These are phyloP conservation scores for Colletotrichum sp. DNA, from an alignment of 2,329 filamentous ascomycete genomes.

Conservation along the genomic window DNA sequence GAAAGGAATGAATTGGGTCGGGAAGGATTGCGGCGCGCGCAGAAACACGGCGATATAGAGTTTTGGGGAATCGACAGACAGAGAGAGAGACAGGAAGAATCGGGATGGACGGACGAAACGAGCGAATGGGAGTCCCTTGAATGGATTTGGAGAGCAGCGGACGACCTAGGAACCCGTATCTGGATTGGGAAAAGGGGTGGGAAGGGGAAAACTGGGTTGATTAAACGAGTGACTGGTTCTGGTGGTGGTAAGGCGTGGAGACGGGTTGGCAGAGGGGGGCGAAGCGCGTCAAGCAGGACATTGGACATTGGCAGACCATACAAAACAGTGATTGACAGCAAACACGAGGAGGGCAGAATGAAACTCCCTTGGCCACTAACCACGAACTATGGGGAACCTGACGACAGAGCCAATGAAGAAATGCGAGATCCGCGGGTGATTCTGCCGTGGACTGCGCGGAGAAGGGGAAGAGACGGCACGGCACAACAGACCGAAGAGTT, in stretches of 20 bases:
- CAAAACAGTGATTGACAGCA: background rate
- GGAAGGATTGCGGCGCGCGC: background rate
- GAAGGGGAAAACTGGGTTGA: slow-evolving; percentile 4
- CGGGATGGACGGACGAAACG: slow-evolving; percentile 1
- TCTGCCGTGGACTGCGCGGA: background rate
- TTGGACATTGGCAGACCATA: background rate
- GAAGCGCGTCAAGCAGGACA: background rate
- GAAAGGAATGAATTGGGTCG: slow-evolving; percentile 14
- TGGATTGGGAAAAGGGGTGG: slow-evolving; percentile 10
- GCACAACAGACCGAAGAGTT: background rate
- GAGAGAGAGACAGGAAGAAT: background rate
- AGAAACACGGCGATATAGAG: slow-evolving; percentile 14
- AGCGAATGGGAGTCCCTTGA: slow-evolving; percentile 10
- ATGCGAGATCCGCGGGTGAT: background rate
- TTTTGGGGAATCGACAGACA: background rate
- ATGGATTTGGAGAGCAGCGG: background rate
- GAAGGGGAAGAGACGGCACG: background rate
- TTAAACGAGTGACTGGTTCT: slow-evolving; percentile 3
- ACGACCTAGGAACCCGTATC: background rate
- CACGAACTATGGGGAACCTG: background rate
- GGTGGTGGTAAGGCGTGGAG: background rate
- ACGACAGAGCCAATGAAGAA: background rate
- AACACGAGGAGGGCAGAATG: background rate
- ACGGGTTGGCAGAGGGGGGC: background rate
- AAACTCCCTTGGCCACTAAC: background rate